phyloP scores from a whole-genome alignment of 176 grass and related monocot genomes.

The Triticum timopheevii region DNA sequence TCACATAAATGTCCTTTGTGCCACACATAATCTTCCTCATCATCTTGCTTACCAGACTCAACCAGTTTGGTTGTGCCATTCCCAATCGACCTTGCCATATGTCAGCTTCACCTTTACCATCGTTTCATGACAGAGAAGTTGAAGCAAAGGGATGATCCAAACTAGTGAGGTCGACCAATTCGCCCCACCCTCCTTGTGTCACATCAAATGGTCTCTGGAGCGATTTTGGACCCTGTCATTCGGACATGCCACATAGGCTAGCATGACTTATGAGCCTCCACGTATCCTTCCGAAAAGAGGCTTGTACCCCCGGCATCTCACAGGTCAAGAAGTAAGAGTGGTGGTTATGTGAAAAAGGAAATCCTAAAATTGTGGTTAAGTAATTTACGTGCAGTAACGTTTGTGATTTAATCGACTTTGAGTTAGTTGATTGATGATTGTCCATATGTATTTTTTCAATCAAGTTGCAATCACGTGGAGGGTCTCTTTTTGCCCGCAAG shows the following conservation, averaged over 20 bases:
- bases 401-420: no score
- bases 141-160: neutral
- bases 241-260: neutral
- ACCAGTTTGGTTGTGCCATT: neutral
- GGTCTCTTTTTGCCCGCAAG: neutral
- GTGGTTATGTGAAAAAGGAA: no score
- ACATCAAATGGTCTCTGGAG: neutral
- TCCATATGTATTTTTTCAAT: no score
- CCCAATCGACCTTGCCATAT: neutral
- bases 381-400: no score
- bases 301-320: no score
- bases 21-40: neutral
- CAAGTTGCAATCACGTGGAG: neutral
- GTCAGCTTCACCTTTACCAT: neutral
- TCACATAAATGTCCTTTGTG: neutral
- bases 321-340: no score
- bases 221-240: neutral
- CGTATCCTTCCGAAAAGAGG: no score
- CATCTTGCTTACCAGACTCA: neutral
- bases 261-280: no score
- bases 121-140: neutral
- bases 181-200: neutral
- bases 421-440: no score
- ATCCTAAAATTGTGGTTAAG: no score
- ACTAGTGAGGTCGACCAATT: neutral